phyloP scores from a whole-genome alignment of 106 monocot genomes.

The Gastrodia elata region DNA sequence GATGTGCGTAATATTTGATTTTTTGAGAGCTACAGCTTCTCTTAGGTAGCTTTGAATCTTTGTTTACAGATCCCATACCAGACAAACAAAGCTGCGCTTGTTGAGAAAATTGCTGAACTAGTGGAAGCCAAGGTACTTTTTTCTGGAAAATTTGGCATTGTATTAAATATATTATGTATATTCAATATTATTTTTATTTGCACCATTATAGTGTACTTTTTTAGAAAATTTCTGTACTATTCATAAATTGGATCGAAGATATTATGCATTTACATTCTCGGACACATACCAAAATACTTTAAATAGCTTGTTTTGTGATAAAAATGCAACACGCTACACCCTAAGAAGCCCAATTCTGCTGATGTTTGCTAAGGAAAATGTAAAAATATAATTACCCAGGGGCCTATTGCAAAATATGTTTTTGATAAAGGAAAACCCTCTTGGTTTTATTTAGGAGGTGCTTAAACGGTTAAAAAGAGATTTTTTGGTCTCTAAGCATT shows the following conservation, averaged over 20 bases:
- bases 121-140: slow-evolving; percentile 84
- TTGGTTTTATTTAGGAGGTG: too few species aligned
- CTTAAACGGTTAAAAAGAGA: too few species aligned
- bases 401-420: too few species aligned
- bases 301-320: neutral
- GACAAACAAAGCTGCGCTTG: slow-evolving; percentile 85
- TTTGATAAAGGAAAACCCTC: too few species aligned
- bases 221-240: neutral
- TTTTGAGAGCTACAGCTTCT: neutral
- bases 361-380: too few species aligned
- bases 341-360: too few species aligned
- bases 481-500: too few species aligned
- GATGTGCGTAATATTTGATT: neutral
- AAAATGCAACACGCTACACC: too few species aligned
- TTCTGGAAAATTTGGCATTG: neutral
- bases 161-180: neutral
- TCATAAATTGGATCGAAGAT: neutral
- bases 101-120: slow-evolving; percentile 90
- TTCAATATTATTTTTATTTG: neutral
- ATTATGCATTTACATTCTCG: neutral
- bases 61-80: slow-evolving; percentile 87
- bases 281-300: neutral
- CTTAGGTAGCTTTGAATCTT: slow-evolving; percentile 6
- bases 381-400: too few species aligned
- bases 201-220: neutral